Base-by-base conservation (phyloP, 192 early-diverging fungal genomes). In the Allomyces macrogynus region DNA sequence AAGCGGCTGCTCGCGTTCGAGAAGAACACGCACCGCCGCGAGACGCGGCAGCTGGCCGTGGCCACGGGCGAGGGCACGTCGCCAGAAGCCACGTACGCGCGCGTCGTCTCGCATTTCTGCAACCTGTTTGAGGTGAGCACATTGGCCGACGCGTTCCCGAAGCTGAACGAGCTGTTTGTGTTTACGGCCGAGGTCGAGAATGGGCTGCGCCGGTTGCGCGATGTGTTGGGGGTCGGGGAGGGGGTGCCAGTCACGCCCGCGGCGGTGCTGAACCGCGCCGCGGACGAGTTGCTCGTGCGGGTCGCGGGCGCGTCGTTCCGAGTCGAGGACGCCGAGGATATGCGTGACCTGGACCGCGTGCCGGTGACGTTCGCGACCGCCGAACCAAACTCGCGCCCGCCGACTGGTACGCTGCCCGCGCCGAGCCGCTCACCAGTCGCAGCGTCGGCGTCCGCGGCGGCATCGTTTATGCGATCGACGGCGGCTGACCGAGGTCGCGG, bases 121-220 rank as follows among this genome's bases (percentile, higher is more conserved):
- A 70, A 76, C 44, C 60, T 79, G 26, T 79, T 79, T 66, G 72
- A 76, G 43, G 63, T 79, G 23, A 60, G 62, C 14, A 60, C 68
- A 16, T 25, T 60, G n/a, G 66, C 61, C 18, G 68, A 69, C 43
- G 71, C 76, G 26, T 23, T 66, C 22, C 23, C 67, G 22, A 71
- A 68, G 27, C 71, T 79, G 67, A 72, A 76, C 66, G 71, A 76
- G 25, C 63, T 79, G 23, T 79, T 73, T 64, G 70, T 79, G 26
- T 75, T 70, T n/a, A 72, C 12, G 25, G 67, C 71, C 11, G 75
- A 76, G 60, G 62, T 62, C 7, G 69, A 78, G 44, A 63, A 66
- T 25, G 75, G 75, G 12, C 2, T 57, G 16, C 16, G 16, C 20
- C 12, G 49, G 49, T n/a, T 57, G 16, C 49, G 49, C 49, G 49